Evolutionary conservation across 495 filamentous ascomycete species (phyloP), one percentile per base, ranked within the genome.

Genomic region (Poronia punctata): DNA sequence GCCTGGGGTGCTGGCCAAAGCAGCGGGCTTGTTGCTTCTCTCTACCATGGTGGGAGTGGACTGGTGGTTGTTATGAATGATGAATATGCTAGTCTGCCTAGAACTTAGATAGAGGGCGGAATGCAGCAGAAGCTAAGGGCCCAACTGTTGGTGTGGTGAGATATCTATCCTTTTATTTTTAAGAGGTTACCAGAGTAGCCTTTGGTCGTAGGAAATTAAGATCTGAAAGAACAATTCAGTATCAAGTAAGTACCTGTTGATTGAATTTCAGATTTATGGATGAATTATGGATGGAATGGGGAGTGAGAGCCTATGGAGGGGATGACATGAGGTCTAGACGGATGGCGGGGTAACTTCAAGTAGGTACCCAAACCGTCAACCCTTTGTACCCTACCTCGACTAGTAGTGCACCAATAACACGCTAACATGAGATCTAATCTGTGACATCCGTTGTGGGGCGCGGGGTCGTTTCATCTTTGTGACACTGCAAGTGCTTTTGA

Each of bases 1-100:
- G 41, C 68, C 66, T 4, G 79, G 76, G 9, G 82, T 79, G 42
- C 80, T 74, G 24, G 83, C 71, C 51, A 96, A 80, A 18, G 84
- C 78, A 33, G 79, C 64, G 20, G 89, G 88, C 55, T 88, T 92
- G 61, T 92, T 84, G 38, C 71, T 71, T 56, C 89, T 81, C 48
- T 88, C 86, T 69, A 94, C 88, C 78, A 82, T 84, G 41, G 35
- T 69, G 46, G 34, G 4, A 25, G 26, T 12, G 26, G 41, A 12
- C 14, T 3, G 26, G 14, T 14, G 17, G 11, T 16, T 5, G 10
- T 7, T 10, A 3, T 10, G 4, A 29, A 15, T 10, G 23, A 21
- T 35, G 22, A n/a, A 22, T n/a, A n/a, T n/a, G n/a, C n/a, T n/a
- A n/a, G n/a, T n/a, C n/a, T n/a, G n/a, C n/a, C n/a, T n/a, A n/a